Percentiles rank a stretch among this genome's conserved stretches.
Evolutionary conservation across 1,284 basidiomycete genomes (phyloP).

Genomic region (Heterobasidion parviporum): DNA sequence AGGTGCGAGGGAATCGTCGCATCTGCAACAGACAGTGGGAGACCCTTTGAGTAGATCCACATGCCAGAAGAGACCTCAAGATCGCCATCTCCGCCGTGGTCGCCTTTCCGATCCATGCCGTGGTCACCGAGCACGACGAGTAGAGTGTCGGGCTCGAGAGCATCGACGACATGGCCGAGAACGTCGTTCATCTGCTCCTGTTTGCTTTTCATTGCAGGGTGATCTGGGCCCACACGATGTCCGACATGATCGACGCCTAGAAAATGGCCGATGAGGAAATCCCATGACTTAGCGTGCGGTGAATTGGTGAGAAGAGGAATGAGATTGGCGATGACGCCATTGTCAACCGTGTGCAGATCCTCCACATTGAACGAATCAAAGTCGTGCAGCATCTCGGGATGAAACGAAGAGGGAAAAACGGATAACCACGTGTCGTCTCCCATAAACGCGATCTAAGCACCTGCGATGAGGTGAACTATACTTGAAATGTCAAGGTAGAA

Average conservation of each 20-base stretch:
- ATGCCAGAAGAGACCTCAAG: constrained; percentile 83
- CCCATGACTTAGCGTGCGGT: constrained; percentile 50
- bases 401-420: constrained; percentile 77
- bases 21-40: constrained; percentile 27
- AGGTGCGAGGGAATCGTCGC: constrained; percentile 37
- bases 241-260: constrained; percentile 98
- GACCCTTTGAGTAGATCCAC: constrained; percentile 86
- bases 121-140: constrained; percentile 94
- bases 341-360: constrained; percentile 93
- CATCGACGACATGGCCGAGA: constrained; percentile 59
- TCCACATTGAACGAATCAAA: constrained; percentile 99
- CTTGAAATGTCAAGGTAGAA: neutral
- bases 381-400: constrained; percentile 64
- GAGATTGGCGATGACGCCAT: constrained; percentile 81
- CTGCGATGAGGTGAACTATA: neutral
- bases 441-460: constrained; percentile 65
- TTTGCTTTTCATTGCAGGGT: constrained; percentile 82
- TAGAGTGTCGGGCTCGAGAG: constrained; percentile 75
- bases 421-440: constrained; percentile 97
- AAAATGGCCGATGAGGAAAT: constrained; percentile 88
- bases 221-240: constrained; percentile 87
- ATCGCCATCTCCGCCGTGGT: constrained; percentile 90
- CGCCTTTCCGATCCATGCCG: constrained; percentile 93
- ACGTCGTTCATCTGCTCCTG: constrained; percentile 85
- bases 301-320: constrained; percentile 60